Evolutionary conservation across 164 flowering plant genomes (phyloP), one percentile per base, ranked within the genome.

Genomic region (Berberis vulgaris): DNA sequence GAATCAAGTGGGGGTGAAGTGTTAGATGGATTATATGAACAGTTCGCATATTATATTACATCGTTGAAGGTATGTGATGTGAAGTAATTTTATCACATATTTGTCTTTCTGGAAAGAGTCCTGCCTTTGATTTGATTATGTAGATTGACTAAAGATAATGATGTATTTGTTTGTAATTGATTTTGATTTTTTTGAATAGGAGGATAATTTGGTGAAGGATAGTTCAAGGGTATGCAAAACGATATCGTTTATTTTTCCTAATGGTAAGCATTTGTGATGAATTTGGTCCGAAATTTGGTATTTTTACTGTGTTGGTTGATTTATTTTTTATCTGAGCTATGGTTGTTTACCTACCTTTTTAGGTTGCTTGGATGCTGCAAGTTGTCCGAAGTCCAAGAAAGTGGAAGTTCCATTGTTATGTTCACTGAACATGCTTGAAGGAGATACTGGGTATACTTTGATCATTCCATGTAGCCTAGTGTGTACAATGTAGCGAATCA

Each of bases 401-500:
- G 64, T 89, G 61, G 74, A 73, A 52, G 78, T 89, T 71, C 81
- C 83, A n/a, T 67, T 94, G 54, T 83, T 78, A 54, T 94, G 93
- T 75, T 94, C 97, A 6, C 81, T 86, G 61, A 91, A 94, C 83
- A 87, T 94, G 96, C 96, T 94, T 65, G 89, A 87, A 86, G 99
- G 97, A 66, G 99, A 91, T 76, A 91, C 97, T 1, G 99, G 97
- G 97, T 88, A 83, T 67, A 79, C 38, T 49, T 61, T 62, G 55
- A 2, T 7, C 43, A 41, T 57, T 41, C 1, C n/a, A 57, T 41
- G 8, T 55, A 26, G 13, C 38, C 41, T 55, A 13, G 50, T 47
- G 9, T 47, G 5, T 47, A 9, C 9, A 47, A 47, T 47, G 50
- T 47, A 47, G 50, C 9, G 26, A 26, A 26, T 26, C 26, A 26